A percentile compares a stretch with the other conserved stretches of the same genome.
phyloP scores from a whole-genome alignment of 768 basidiomycete species.

The Pisolithus orientalis region DNA sequence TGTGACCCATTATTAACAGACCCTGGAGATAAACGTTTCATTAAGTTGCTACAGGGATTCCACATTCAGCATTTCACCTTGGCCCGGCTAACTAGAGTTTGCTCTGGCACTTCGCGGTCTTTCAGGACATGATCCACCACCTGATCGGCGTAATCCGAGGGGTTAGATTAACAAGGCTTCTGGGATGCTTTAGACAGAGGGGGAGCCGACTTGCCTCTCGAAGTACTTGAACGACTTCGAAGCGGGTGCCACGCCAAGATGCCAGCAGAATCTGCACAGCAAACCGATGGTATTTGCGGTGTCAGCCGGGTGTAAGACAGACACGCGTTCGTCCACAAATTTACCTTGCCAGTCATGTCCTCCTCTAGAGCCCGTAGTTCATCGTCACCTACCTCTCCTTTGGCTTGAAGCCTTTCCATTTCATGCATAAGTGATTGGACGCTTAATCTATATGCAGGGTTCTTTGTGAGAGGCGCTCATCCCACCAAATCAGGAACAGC shows the following conservation, averaged over 20 bases:
- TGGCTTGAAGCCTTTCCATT: constrained; percentile 85
- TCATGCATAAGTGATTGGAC: constrained; percentile 44
- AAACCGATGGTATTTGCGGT: neutral
- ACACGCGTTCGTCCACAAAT: neutral
- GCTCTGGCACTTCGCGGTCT: constrained; percentile 68
- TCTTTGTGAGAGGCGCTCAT: constrained; percentile 61
- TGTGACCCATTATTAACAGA: constrained; percentile 80
- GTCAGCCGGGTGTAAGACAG: neutral
- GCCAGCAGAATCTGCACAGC: constrained; percentile 76
- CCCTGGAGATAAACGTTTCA: constrained; percentile 41
- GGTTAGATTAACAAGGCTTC: neutral
- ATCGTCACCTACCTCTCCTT: constrained; percentile 85
- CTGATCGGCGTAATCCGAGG: constrained; percentile 23
- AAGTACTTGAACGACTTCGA: constrained; percentile 90
- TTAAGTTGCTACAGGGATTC: neutral
- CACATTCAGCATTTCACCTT: constrained; percentile 45
- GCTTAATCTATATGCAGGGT: constrained; percentile 26
- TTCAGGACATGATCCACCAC: constrained; percentile 83
- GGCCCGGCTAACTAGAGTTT: constrained; percentile 72
- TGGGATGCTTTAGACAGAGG: constrained; percentile 2
- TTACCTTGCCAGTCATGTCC: constrained; percentile 87
- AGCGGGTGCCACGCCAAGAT: constrained; percentile 94
- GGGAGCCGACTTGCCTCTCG: constrained; percentile 44
- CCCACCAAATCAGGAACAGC: constrained; percentile 4
- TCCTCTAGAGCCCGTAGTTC: constrained; percentile 81